These are phyloP conservation scores for Backusella mclennaniae DNA, from an alignment of 192 early-diverging fungal genomes.

Conservation along the genomic window DNA sequence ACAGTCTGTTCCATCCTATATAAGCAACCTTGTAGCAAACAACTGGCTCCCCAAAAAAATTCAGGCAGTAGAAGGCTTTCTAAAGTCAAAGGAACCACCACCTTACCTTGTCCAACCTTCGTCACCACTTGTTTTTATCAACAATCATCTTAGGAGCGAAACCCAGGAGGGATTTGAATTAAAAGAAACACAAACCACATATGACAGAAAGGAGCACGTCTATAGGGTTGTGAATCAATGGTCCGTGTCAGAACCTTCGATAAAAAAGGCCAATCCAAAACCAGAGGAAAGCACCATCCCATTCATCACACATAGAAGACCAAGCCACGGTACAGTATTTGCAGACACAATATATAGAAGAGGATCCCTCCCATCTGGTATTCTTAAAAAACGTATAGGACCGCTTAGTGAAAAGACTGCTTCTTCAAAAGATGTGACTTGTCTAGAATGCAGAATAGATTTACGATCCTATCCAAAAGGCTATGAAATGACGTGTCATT, in stretches of 20 bases:
- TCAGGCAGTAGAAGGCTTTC: constrained; percentile 40
- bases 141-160: constrained; percentile 9
- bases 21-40: constrained; percentile 44
- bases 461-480: constrained; percentile 1
- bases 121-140: constrained; percentile 32
- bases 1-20: constrained; percentile 41
- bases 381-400: not conserved
- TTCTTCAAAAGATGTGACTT: not conserved
- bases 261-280: not conserved
- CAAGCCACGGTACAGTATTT: not conserved
- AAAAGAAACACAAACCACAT: not conserved
- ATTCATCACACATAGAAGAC: not conserved
- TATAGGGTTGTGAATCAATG: not conserved
- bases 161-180: constrained; percentile 2
- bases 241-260: not conserved
- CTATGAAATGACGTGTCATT: not conserved
- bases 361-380: not conserved
- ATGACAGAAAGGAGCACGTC: not conserved
- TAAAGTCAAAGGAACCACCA: constrained; percentile 45
- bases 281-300: not conserved
- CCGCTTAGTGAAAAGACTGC: not conserved
- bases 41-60: constrained; percentile 42
- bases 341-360: not conserved
- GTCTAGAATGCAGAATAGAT: not conserved
- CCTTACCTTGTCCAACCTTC: constrained; percentile 28